Evolutionary conservation across 139 green algal genomes (phyloP).

Genomic region (Bryopsis sp.): DNA sequence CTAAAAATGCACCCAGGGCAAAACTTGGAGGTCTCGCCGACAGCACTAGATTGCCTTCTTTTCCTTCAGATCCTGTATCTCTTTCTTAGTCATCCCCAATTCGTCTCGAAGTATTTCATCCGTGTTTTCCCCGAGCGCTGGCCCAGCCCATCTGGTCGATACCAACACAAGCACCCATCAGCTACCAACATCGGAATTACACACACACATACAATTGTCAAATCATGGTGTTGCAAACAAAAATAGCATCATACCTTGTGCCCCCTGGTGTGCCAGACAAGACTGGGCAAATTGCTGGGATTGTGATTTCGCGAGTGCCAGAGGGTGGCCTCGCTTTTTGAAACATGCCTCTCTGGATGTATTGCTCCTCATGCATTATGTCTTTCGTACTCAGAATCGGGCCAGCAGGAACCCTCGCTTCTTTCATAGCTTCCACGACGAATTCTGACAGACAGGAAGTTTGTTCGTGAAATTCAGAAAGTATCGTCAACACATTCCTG

Average conservation of each 20-base stretch:
- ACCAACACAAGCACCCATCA: neutral
- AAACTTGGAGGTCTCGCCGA: no score
- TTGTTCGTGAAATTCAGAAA: no score
- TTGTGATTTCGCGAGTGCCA: neutral
- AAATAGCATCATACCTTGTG: neutral
- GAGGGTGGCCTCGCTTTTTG: neutral
- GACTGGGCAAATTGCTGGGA: neutral
- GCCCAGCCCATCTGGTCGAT: neutral
- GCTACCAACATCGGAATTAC: neutral
- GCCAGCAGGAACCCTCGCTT: neutral
- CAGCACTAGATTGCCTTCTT: no score
- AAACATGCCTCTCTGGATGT: neutral
- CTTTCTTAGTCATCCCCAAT: neutral
- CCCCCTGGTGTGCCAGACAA: neutral
- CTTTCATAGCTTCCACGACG: neutral
- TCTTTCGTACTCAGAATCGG: neutral
- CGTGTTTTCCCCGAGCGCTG: neutral
- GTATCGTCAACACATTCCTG: no score
- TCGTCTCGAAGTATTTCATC: neutral
- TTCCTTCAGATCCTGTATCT: neutral
- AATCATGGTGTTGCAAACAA: conserved; percentile 1
- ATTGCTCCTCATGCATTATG: neutral
- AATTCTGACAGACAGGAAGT: no score
- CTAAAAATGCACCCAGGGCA: no score
- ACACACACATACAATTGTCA: neutral